Evolutionary conservation across 1,284 basidiomycete genomes (phyloP), one percentile per base, ranked within the genome.

Genomic region (Inonotus hispidus): DNA sequence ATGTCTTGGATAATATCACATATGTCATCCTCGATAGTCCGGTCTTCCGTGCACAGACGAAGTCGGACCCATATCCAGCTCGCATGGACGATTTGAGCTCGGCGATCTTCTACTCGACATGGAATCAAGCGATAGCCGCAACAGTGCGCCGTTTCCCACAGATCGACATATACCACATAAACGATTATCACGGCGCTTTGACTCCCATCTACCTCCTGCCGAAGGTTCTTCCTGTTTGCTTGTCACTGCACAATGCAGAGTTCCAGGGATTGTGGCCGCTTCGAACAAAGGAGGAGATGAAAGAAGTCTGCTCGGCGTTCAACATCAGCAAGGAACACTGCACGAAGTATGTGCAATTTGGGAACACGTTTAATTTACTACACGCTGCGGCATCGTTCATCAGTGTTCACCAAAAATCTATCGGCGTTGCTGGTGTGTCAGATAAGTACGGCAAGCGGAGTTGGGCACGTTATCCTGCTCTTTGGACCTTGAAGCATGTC

Each of bases 191-290:
- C 69, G 93, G 93, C 64, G 91, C 92, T 23, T 84, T 96, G 52
- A 93, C 85, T 58, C 88, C 91, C 8, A 87, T 96, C 61, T 96
- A 95, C 71, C 81, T 96, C 19, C 81, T 96, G 14, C 93, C 93
- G 49, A 92, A 92, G 73, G 86, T 96, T 63, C 76, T 95, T 55
- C 93, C 93, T 0, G 83, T 88, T 67, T 95, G 93, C 75, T 78
- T 95, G 38, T 95, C 93, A n/a, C 81, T 96, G 23, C 93, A 96
- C 79, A 96, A 95, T 67, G 93, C 93, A 71, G 93, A 96, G 73
- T 96, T 95, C 82, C 93, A 96, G 72, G 93, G 93, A 76, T 82
- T 95, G 25, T 95, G 93, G 93, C 93, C 93, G 11, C 82, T 95
- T 32, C 87, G 93, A 58, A 95, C 93, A 46, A 95, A 96, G 78